phyloP scores from a whole-genome alignment of 352 stramenopile species.

The Phytophthora citricola region DNA sequence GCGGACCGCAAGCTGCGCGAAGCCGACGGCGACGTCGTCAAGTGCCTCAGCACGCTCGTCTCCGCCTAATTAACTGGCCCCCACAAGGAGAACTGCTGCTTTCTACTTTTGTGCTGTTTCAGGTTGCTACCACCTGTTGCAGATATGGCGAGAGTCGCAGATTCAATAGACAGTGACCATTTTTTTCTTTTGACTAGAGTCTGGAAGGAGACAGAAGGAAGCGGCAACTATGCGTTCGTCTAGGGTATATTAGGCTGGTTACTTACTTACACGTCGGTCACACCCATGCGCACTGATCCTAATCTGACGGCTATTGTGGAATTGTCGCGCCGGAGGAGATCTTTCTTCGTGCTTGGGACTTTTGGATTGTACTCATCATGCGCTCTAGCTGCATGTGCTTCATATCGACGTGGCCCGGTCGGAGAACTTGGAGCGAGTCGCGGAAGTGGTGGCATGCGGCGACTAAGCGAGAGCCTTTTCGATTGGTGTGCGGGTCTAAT shows the following conservation, averaged over 20 bases:
- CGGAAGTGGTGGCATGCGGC: conserved; percentile 78
- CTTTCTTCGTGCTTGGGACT: conserved; percentile 58
- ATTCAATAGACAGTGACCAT: conserved; percentile 37
- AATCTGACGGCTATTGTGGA: conserved; percentile 12
- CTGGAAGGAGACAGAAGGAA: neutral
- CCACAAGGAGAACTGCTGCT: neutral
- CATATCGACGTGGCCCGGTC: conserved; percentile 64
- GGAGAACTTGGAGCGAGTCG: conserved; percentile 68
- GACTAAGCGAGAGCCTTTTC: conserved; percentile 69
- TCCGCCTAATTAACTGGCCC: conserved; percentile 25
- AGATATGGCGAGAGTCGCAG: neutral
- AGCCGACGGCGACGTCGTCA: conserved; percentile 72
- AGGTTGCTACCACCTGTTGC: conserved; percentile 7
- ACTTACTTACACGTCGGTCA: conserved; percentile 12
- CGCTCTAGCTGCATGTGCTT: conserved; percentile 58
- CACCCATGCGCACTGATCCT: neutral
- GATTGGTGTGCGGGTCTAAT: conserved; percentile 67
- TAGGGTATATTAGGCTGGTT: conserved; percentile 9
- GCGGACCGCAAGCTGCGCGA: conserved; percentile 88
- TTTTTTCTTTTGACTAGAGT: neutral
- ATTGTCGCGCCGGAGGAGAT: conserved; percentile 2
- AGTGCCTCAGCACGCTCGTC: conserved; percentile 71
- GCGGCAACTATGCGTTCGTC: neutral
- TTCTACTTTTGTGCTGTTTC: neutral
- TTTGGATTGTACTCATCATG: conserved; percentile 77